These are phyloP conservation scores for Phaeosphaeria sp. DNA, from an alignment of 2,329 filamentous ascomycete genomes.

Conservation along the genomic window DNA sequence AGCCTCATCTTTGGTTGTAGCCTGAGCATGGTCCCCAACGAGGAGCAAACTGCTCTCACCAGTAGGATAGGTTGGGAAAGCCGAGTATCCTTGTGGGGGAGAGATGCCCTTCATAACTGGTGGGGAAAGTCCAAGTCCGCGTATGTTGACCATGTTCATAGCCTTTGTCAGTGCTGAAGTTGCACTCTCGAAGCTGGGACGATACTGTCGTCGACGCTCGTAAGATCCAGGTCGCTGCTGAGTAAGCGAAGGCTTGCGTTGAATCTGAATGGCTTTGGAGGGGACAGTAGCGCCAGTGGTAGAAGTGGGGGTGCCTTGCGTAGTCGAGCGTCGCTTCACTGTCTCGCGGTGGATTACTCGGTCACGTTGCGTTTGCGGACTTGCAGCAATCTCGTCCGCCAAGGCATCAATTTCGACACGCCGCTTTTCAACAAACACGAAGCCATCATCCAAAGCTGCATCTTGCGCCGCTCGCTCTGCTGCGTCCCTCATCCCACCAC, in stretches of 20 bases:
- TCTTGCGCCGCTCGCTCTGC: conserved; percentile 79
- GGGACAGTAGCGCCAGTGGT: conserved; percentile 73
- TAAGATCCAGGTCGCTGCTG: conserved; percentile 82
- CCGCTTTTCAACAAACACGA: conserved; percentile 93
- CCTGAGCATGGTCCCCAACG: conserved; percentile 67
- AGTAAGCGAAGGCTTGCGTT: conserved; percentile 64
- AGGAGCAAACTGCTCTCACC: conserved; percentile 72
- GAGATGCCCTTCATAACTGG: conserved; percentile 68
- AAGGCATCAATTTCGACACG: conserved; percentile 97
- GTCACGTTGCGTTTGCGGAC: conserved; percentile 64
- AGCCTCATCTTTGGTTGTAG: conserved; percentile 75
- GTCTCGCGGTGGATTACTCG: conserved; percentile 61
- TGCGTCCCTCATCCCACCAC: conserved; percentile 52
- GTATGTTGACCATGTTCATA: conserved; percentile 86
- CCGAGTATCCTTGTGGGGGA: conserved; percentile 74
- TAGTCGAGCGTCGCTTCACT: conserved; percentile 77
- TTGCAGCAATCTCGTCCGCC: conserved; percentile 90
- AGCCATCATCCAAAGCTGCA: conserved; percentile 88
- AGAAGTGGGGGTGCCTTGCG: conserved; percentile 74
- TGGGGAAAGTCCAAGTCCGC: conserved; percentile 73
- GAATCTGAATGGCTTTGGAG: conserved; percentile 78
- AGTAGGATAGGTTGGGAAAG: conserved; percentile 84
- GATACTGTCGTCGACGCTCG: conserved; percentile 78
- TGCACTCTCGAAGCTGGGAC: conserved; percentile 74
- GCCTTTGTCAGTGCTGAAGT: conserved; percentile 94